A percentile compares a stretch with the other conserved stretches of the same genome.
These are phyloP conservation scores for Aspergillus sp. DNA, from an alignment of 2,329 filamentous ascomycete genomes.

Conservation along the genomic window DNA sequence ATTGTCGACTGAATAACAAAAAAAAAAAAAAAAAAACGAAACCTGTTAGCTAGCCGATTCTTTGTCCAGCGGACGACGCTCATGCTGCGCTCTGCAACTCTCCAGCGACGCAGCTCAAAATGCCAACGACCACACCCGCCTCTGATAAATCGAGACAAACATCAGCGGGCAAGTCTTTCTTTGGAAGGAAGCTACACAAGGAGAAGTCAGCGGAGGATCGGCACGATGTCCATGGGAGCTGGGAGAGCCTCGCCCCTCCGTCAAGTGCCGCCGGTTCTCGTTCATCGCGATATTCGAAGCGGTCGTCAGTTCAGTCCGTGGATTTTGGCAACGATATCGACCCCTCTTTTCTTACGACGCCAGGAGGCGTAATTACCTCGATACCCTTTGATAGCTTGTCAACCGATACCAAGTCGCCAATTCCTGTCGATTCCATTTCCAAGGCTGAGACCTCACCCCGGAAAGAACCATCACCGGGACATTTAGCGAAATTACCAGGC, in stretches of 20 bases:
- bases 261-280: constrained; percentile 64
- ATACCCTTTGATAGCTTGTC: constrained; percentile 78
- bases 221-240: constrained; percentile 59
- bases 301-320: constrained; percentile 70
- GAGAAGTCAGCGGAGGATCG: constrained; percentile 70
- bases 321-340: constrained; percentile 66
- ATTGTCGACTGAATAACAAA: neutral
- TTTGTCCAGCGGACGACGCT: constrained; percentile 18
- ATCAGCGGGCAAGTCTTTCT: constrained; percentile 79
- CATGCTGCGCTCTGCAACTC: constrained; percentile 36
- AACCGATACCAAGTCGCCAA: constrained; percentile 66
- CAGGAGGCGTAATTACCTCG: constrained; percentile 79
- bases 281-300: constrained; percentile 70
- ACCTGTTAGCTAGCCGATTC: neutral
- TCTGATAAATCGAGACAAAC: constrained; percentile 81
- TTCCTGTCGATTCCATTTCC: constrained; percentile 71
- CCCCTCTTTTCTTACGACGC: constrained; percentile 64
- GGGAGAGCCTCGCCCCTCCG: constrained; percentile 61
- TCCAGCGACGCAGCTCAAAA: constrained; percentile 39
- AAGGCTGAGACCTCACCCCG: constrained; percentile 60
- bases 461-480: constrained; percentile 76
- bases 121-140: constrained; percentile 59
- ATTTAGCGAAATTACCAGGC: constrained; percentile 71
- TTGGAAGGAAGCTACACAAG: constrained; percentile 75
- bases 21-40: neutral